Evolutionary conservation across 164 flowering plant species (phyloP).

Genomic region (Vitis rotundifolia): DNA sequence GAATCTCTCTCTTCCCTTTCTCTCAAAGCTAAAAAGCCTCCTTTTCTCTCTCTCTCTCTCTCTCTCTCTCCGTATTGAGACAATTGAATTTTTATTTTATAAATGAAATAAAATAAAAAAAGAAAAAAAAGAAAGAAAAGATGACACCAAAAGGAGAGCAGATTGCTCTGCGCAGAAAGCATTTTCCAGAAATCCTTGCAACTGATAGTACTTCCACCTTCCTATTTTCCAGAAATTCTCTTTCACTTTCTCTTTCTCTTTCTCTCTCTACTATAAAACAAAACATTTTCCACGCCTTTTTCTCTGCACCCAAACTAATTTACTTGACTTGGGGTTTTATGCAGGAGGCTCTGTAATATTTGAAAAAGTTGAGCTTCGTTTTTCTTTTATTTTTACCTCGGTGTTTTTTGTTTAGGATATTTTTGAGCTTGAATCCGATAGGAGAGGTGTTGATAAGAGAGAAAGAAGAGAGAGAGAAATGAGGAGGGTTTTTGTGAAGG

Average conservation of each 20-base stretch:
- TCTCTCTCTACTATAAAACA: not conserved
- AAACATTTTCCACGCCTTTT: not conserved
- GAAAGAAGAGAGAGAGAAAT: slow-evolving; percentile 3
- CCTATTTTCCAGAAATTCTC: slow-evolving; percentile 33
- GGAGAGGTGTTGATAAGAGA: slow-evolving; percentile 8
- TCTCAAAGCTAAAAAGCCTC: slow-evolving; percentile 1
- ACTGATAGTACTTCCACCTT: slow-evolving; percentile 27
- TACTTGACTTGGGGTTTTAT: not conserved
- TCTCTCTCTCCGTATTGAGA: slow-evolving; percentile 17
- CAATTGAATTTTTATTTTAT: not conserved
- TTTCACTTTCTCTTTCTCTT: not conserved
- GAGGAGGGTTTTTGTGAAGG: slow-evolving; percentile 30
- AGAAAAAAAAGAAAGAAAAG: not conserved
- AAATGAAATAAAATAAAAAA: slow-evolving; percentile 1
- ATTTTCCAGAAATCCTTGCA: slow-evolving; percentile 51
- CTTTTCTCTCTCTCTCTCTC: not conserved
- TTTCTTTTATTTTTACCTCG: not conserved
- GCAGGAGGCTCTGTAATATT: not conserved
- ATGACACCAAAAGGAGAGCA: slow-evolving; percentile 25
- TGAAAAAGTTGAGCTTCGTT: not conserved
- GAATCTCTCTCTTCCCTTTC: slow-evolving; percentile 12
- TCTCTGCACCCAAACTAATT: not conserved
- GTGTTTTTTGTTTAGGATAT: not conserved
- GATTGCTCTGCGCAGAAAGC: slow-evolving; percentile 37
- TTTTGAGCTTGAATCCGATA: slow-evolving; percentile 1